These are phyloP conservation scores for Euphorbia tirucalli DNA, from an alignment of 345 rosid genomes.

Conservation along the genomic window DNA sequence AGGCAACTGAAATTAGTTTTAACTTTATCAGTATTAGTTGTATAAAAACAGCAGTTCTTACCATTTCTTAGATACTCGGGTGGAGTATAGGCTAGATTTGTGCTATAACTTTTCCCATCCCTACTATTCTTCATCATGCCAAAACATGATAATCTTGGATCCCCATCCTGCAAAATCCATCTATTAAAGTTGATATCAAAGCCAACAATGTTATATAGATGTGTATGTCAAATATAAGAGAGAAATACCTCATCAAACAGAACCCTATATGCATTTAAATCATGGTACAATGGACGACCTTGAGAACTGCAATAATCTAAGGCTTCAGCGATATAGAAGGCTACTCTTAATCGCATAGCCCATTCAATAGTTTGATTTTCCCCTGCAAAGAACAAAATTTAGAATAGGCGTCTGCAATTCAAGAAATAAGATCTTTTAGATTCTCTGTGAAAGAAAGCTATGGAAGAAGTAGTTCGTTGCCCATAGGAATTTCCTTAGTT, in stretches of 20 bases:
- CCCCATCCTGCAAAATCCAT: conserved; percentile 70
- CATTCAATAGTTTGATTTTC: conserved; percentile 94
- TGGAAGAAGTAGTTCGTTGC: neutral
- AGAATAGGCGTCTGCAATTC: conserved; percentile 15
- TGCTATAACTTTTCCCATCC: conserved; percentile 95
- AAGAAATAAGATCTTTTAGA: neutral
- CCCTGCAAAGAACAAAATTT: conserved; percentile 47
- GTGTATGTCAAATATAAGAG: conserved; percentile 4
- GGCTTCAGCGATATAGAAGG: conserved; percentile 84
- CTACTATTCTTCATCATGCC: conserved; percentile 95
- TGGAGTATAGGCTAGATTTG: conserved; percentile 91
- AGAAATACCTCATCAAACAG: conserved; percentile 86
- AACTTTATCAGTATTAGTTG: neutral
- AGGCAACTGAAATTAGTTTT: neutral
- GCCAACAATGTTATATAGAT: neutral
- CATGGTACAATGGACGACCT: conserved; percentile 89
- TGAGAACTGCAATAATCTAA: conserved; percentile 77
- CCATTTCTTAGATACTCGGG: conserved; percentile 94
- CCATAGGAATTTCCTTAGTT: neutral
- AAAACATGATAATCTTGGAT: conserved; percentile 96
- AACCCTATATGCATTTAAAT: conserved; percentile 95
- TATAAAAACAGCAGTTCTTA: conserved; percentile 19
- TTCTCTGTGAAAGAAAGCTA: neutral
- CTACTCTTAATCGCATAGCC: conserved; percentile 96
- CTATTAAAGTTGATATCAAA: conserved; percentile 5